Base-by-base conservation (phyloP, 176 grass and related monocot genomes). In the Aechmea fasciata region DNA sequence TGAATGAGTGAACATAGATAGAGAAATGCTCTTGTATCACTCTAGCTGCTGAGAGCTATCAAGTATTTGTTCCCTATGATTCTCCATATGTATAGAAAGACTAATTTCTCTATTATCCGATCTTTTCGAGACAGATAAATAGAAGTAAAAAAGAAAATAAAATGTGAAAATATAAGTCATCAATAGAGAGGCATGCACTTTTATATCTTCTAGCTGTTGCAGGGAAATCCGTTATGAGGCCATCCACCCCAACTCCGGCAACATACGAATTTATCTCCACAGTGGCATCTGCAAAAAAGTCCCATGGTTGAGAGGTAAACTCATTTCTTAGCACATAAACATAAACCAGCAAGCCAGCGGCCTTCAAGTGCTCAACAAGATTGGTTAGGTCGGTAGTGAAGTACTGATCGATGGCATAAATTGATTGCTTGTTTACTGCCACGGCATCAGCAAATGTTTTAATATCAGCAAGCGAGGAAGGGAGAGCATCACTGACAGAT, bases 161-260 rank as follows among this genome's bases (percentile, higher is more conserved):
- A 13, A 57, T 9, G 10, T 1, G 14, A 20, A 59, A 59, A 18
- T 4, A 17, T 17, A 59, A n/a, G 13, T 9, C 15, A 10, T 59
- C 14, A 59, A n/a, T 10, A 69, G 9, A 25, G 22, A 64, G 18
- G 47, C 25, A 77, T 84, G 70, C 81, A 97, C 93, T 82, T 82
- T 85, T 90, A 82, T 97, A 92, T 75, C 81, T 83, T 64, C 49
- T 74, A 53, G 69, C 93, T 13, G 93, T 97, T 68, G 59, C 81
- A 0, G 93, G 93, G 57, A 85, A 97, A 74, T 97, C 89, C 9
- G 93, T 97, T 13, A 97, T 87, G 13, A 92, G 24, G 13, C 93
- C 93, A 73, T 87, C 80, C n/a, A 90, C 26, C 0, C 59, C 53
- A 71, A 81, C 55, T 52, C 55, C 53, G 23, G 64, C 20, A 69